Evolutionary conservation across 2,329 filamentous ascomycete genomes (phyloP), one percentile per base, ranked within the genome.

Genomic region (Verticillium nonalfalfae): DNA sequence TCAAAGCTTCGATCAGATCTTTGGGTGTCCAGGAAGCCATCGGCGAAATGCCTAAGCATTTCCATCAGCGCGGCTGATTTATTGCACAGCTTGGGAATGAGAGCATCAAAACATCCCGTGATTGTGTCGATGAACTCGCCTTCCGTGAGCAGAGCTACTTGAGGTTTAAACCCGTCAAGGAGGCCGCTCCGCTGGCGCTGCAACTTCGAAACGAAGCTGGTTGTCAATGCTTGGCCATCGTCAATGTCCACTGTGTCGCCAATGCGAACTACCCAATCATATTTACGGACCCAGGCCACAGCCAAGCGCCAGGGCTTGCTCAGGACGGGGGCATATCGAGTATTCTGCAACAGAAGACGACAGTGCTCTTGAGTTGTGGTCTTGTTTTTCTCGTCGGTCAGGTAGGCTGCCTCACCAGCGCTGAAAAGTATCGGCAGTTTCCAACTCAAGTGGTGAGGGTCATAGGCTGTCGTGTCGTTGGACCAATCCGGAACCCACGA

Each of bases 401-500:
- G 11, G 11, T 52, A 40, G 11, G 18, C 4, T 9, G 18, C 14
- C 31, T 56, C 39, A 4, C 61, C 61, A 40, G 59, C 54, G 10
- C 63, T 63, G 18, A 64, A 63, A 1, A 52, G 21, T 1, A 57
- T 34, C 3, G 40, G 56, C 0, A 60, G 21, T 13, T 63, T 57
- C 15, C n/a, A 58, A 10, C 59, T 57, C 7, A 64, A 21, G 10
- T 31, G 35, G 1, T 58, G 10, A 9, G 61, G 61, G 7, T 57
- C 18, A 18, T 60, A 56, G 15, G 39, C 26, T 31, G 31, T 18
- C 11, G 55, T 58, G 1, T 65, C 59, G 10, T 63, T 59, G 10
- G 60, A 62, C 65, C 63, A 66, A 35, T 66, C 66, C 6, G 66
- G 66, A 0, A 67, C 66, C 62, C 62, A 66, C 7, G 60, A 64